Base-by-base conservation (phyloP, 106 monocot genomes). In the Acanthochlamys bracteata region DNA sequence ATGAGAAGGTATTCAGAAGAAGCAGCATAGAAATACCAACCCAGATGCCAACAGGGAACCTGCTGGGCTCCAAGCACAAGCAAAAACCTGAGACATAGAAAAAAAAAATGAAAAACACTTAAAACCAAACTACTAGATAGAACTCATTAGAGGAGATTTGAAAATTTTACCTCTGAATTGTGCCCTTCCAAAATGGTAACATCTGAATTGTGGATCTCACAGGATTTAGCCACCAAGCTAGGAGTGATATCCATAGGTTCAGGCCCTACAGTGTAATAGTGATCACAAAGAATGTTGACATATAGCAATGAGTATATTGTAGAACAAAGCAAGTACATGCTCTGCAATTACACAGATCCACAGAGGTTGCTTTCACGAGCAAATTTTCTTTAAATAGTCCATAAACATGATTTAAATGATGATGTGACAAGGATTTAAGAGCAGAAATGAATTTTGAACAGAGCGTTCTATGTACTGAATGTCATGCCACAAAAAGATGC, bases 31-130 rank as follows among this genome's bases (percentile, higher is more conserved):
- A 55, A 53, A 60, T 68, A 82, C 85, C 39, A 54, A 98, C 98
- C 91, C 98, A 42, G 98, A 98, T 60, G 98, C 98, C 25, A 98
- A 71, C 65, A 92, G 74, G 46, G 92, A 89, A 75, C 83, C 83
- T 45, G 71, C 63, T 41, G 98, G 98, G 42, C 89, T 92, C 98
- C 98, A 99, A 60, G 98, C 92, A 79, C 98, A 99, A 55, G 92
- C 92, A 72, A 99, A 92, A 25, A 99, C 98, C 98, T 99, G 49
- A 49, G 17, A 17, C 49, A 56, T 7, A 59, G 20, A 27, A 47
- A 24, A 4, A 51, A 52, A 41, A 58, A 20, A 41, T 59, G 26
- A 20, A 20, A n/a, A 52, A 41, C 55, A 66, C 11, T 45, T 24
- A 4, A 11, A 11, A 14, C 39, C 51, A 60, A 60, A 51, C 3